Conservation (phyloP, 2,329 filamentous ascomycete species). For the Aspergillus eucalypticola region DNA sequence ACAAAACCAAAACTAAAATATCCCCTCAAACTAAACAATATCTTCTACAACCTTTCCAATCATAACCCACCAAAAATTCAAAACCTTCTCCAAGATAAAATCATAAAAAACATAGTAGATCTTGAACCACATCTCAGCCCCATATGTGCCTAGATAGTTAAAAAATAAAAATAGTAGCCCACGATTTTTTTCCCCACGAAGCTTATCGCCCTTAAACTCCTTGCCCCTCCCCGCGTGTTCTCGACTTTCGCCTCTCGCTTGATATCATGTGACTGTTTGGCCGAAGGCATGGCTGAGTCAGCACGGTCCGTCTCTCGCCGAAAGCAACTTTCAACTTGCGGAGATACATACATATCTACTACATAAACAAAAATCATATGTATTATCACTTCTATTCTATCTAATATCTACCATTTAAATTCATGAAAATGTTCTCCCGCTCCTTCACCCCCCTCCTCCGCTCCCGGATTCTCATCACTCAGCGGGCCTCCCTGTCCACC, state of each 20-base stretch:
- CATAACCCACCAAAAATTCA: too few relatives aligned
- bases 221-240: conserved; percentile 25
- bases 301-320: neutral
- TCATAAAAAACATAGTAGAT: too few relatives aligned
- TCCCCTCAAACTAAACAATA: too few relatives aligned
- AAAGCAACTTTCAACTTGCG: neutral
- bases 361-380: neutral
- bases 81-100: too few relatives aligned
- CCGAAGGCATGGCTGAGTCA: conserved; percentile 17
- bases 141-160: too few relatives aligned
- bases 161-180: neutral
- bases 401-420: too few relatives aligned
- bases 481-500: conserved; percentile 3
- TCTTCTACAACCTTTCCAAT: too few relatives aligned
- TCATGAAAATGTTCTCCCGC: neutral
- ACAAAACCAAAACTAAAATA: too few relatives aligned
- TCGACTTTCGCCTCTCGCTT: conserved; percentile 16
- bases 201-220: conserved; percentile 36
- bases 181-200: conserved; percentile 19
- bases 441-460: neutral
- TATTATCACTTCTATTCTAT: too few relatives aligned
- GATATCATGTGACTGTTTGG: conserved; percentile 24
- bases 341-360: neutral
- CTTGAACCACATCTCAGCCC: too few relatives aligned
- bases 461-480: conserved; percentile 14